These are phyloP conservation scores for Cryomyces antarcticus DNA, from an alignment of 495 filamentous ascomycete species.

Conservation along the genomic window DNA sequence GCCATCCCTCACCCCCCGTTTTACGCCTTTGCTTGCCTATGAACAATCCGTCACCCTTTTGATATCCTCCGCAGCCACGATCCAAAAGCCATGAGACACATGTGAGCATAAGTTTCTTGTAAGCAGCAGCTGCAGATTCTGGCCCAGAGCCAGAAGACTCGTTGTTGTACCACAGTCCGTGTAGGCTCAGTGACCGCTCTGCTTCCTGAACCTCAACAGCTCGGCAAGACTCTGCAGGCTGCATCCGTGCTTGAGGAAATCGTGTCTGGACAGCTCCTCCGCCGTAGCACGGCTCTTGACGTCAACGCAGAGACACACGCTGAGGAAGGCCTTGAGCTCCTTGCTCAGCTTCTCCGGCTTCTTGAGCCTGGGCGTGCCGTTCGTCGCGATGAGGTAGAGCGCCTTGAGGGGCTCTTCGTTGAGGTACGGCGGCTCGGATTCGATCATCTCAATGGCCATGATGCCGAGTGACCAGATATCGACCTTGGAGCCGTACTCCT, in stretches of 20 bases:
- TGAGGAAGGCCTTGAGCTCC: conserved; percentile 88
- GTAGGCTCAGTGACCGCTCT: conserved; percentile 10
- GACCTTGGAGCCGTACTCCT: conserved; percentile 94
- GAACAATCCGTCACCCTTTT: too few relatives aligned
- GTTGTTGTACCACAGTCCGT: too few relatives aligned
- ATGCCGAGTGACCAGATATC: conserved; percentile 98
- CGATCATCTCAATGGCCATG: conserved; percentile 99
- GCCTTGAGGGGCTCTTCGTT: conserved; percentile 97
- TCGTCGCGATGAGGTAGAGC: conserved; percentile 90
- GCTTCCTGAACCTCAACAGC: conserved; percentile 55
- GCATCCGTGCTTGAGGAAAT: conserved; percentile 64
- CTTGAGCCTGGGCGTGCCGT: conserved; percentile 90
- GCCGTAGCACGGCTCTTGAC: conserved; percentile 87
- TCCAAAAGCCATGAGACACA: too few relatives aligned
- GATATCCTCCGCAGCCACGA: too few relatives aligned
- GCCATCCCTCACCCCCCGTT: too few relatives aligned
- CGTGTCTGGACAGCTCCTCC: conserved; percentile 61
- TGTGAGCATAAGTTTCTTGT: too few relatives aligned
- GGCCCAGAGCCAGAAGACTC: too few relatives aligned
- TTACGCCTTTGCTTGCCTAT: too few relatives aligned
- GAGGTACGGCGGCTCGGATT: conserved; percentile 90
- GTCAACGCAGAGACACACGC: conserved; percentile 87
- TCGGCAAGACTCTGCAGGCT: conserved; percentile 62
- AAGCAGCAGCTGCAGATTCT: too few relatives aligned
- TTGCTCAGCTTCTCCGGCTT: conserved; percentile 92